phyloP scores from a whole-genome alignment of 2,329 filamentous ascomycete genomes.

The Septoria petroselini region DNA sequence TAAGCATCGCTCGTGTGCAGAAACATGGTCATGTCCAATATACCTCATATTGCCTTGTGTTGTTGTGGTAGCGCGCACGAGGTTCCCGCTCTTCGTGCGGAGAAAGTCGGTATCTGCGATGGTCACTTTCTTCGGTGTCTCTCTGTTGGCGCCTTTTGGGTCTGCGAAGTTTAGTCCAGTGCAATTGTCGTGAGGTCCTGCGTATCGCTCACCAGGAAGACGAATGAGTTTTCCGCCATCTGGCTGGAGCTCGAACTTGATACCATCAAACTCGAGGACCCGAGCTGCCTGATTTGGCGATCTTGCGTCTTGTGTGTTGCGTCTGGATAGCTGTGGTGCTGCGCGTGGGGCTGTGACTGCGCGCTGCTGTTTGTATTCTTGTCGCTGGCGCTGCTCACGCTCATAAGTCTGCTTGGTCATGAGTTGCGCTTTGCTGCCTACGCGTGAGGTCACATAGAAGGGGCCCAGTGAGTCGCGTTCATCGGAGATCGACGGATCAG shows the following conservation, averaged over 20 bases:
- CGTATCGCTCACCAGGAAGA: conserved; percentile 59
- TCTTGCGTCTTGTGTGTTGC: background rate
- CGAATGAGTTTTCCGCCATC: conserved; percentile 81
- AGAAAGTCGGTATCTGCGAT: conserved; percentile 79
- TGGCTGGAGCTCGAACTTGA: conserved; percentile 69
- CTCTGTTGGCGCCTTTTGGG: conserved; percentile 30
- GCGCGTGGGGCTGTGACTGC: background rate
- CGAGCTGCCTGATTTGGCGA: conserved; percentile 37
- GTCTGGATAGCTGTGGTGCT: background rate
- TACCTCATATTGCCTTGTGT: conserved; percentile 6
- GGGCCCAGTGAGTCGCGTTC: conserved; percentile 29
- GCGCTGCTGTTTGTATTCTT: conserved; percentile 43
- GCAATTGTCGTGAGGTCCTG: background rate
- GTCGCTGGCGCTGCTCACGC: conserved; percentile 59
- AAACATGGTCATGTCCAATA: background rate
- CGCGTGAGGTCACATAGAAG: conserved; percentile 66
- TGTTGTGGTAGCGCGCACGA: conserved; percentile 56
- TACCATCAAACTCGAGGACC: conserved; percentile 66
- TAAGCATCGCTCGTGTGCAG: conserved; percentile 6
- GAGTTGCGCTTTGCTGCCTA: conserved; percentile 72
- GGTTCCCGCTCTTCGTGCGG: conserved; percentile 82
- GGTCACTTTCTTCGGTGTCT: conserved; percentile 69
- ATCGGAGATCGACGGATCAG: conserved; percentile 11
- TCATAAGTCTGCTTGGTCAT: conserved; percentile 79
- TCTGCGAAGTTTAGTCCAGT: conserved; percentile 24